A percentile compares a stretch with the other conserved stretches of the same genome.
These are phyloP conservation scores for Closterium sp. DNA, from an alignment of 139 green algal species.

Conservation along the genomic window DNA sequence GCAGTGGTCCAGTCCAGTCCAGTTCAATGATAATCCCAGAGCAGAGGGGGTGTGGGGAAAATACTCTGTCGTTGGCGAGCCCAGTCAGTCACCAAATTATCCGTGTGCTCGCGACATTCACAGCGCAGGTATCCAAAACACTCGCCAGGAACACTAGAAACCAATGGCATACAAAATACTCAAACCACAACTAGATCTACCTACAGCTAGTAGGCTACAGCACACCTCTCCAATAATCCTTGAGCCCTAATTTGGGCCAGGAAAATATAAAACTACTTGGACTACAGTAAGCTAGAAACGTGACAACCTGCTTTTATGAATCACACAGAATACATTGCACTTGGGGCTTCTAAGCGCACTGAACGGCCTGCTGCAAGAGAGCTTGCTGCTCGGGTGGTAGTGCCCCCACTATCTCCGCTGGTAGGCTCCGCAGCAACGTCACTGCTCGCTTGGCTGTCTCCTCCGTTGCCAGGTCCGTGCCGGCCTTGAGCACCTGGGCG, in stretches of 20 bases:
- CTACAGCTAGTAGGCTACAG: neutral
- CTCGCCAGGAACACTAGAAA: too few relatives aligned
- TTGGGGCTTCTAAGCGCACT: neutral
- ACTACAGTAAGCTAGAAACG: neutral
- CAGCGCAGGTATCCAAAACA: too few relatives aligned
- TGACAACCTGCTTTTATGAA: neutral
- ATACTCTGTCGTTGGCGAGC: too few relatives aligned
- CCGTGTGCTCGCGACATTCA: too few relatives aligned
- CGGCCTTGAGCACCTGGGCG: constrained; percentile 22
- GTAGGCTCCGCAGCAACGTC: neutral
- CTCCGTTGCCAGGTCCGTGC: constrained; percentile 45
- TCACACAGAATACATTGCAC: neutral
- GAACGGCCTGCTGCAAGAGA: constrained; percentile 2
- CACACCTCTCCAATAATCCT: neutral
- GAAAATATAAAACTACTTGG: neutral
- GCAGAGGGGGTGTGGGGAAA: too few relatives aligned
- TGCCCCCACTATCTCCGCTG: neutral
- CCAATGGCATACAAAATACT: too few relatives aligned
- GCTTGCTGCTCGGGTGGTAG: constrained; percentile 4
- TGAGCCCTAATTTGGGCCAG: neutral
- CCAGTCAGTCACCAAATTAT: too few relatives aligned
- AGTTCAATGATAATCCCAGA: too few relatives aligned
- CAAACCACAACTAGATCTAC: neutral
- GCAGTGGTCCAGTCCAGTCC: too few relatives aligned
- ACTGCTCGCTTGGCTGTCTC: constrained; percentile 7